Conservation (phyloP, 768 basidiomycete genomes). For the Mycena vulgaris region DNA sequence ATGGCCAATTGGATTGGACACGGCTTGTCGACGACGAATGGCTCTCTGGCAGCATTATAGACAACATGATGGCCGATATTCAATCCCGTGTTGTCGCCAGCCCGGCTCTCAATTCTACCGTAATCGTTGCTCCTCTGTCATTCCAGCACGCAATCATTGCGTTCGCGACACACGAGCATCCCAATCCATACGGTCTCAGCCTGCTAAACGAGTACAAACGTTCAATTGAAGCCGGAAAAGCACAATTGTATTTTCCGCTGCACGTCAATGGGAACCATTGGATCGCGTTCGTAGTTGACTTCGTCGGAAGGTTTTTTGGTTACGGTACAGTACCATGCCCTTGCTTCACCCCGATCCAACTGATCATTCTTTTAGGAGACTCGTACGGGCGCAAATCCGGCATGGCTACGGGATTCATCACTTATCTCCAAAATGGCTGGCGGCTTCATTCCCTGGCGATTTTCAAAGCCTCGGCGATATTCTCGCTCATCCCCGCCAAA, state of each 20-base stretch:
- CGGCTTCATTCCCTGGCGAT: not conserved
- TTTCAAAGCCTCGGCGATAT: conserved; percentile 1
- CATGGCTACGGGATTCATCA: not conserved
- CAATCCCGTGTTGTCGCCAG: not conserved
- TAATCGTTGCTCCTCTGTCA: not conserved
- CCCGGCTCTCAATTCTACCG: not conserved
- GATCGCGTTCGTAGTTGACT: conserved; percentile 15
- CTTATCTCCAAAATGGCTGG: conserved; percentile 6
- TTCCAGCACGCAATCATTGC: conserved; percentile 5
- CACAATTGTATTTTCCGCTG: not conserved
- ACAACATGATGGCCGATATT: conserved; percentile 11
- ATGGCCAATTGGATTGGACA: conserved; percentile 25
- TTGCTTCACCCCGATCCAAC: not conserved
- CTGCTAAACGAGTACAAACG: not conserved
- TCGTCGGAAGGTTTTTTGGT: not conserved
- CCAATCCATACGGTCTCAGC: not conserved
- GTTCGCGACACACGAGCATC: not conserved
- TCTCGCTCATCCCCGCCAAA: not conserved
- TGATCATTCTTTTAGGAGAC: not conserved
- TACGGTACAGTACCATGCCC: not conserved
- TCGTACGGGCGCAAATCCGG: not conserved
- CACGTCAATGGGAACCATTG: conserved; percentile 12
- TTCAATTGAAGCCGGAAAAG: not conserved
- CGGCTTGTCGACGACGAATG: conserved; percentile 26
- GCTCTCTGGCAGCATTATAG: conserved; percentile 16